A percentile compares a stretch with the other conserved stretches of the same genome.
Evolutionary conservation across 106 monocot genomes (phyloP).

Genomic region (Apostasia ramifera): DNA sequence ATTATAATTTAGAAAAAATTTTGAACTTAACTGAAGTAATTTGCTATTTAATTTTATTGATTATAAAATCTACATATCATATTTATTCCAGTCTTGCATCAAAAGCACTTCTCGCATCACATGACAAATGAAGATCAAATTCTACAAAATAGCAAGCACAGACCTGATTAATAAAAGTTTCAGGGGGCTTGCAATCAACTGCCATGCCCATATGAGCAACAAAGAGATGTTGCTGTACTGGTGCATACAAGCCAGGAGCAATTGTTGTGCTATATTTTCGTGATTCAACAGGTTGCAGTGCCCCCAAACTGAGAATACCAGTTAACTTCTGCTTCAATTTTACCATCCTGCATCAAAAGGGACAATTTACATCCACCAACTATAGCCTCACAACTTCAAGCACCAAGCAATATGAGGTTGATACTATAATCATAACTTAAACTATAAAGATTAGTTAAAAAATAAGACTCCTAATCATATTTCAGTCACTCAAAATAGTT

Average conservation of each 20-base stretch:
- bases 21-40: no score
- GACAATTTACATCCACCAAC: background rate
- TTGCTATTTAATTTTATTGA: no score
- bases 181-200: constrained; percentile 87
- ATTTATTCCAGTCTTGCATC: no score
- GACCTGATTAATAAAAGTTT: constrained; percentile 91
- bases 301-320: constrained; percentile 93
- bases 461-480: background rate
- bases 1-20: no score
- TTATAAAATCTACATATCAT: no score
- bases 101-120: no score
- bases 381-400: no score
- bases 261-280: constrained; percentile 97
- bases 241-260: constrained; percentile 98
- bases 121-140: background rate
- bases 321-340: constrained; percentile 99
- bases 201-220: constrained; percentile 99
- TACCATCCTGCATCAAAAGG: constrained; percentile 64
- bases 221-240: constrained; percentile 98
- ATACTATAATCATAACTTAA: no score
- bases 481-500: background rate
- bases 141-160: background rate
- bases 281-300: constrained; percentile 74
- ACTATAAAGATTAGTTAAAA: no score
- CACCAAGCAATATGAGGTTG: no score